Evolutionary conservation across 1,139 yeast species (phyloP).

Genomic region (Pichia sp.): DNA sequence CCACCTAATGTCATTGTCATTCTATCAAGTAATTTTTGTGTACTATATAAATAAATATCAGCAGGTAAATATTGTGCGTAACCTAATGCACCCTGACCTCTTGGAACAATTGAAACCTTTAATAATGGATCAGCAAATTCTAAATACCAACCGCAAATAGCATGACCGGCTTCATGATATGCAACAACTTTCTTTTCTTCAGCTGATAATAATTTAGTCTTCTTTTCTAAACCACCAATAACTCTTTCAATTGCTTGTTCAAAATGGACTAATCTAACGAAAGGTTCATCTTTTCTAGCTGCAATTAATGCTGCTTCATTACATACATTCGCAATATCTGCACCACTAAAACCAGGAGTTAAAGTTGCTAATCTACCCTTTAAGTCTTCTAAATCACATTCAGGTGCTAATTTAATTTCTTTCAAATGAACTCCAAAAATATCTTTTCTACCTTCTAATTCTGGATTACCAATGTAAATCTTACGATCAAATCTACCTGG

Average conservation of each 20-base stretch:
- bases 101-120: conserved; percentile 92
- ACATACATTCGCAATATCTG: conserved; percentile 95
- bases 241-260: conserved; percentile 97
- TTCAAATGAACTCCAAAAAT: conserved; percentile 80
- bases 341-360: conserved; percentile 98
- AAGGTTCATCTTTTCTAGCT: conserved; percentile 71
- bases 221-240: conserved; percentile 92
- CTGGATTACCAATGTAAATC: conserved; percentile 86
- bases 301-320: conserved; percentile 97
- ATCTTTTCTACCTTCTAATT: conserved; percentile 86
- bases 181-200: conserved; percentile 90
- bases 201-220: conserved; percentile 71
- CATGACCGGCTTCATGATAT: conserved; percentile 98
- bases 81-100: conserved; percentile 97
- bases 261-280: conserved; percentile 70
- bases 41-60: conserved; percentile 76
- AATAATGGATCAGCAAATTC: conserved; percentile 86
- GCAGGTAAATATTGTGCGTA: conserved; percentile 97
- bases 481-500: conserved; percentile 98
- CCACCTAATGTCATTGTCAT: conserved; percentile 99
- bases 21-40: conserved; percentile 74
- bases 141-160: conserved; percentile 94
- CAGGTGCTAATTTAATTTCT: conserved; percentile 51
- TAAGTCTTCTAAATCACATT: conserved; percentile 41
- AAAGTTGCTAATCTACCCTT: conserved; percentile 88